A percentile compares a stretch with the other conserved stretches of the same genome.
Evolutionary conservation across 1,139 yeast genomes (phyloP).

Genomic region (Diutina ranongensis): DNA sequence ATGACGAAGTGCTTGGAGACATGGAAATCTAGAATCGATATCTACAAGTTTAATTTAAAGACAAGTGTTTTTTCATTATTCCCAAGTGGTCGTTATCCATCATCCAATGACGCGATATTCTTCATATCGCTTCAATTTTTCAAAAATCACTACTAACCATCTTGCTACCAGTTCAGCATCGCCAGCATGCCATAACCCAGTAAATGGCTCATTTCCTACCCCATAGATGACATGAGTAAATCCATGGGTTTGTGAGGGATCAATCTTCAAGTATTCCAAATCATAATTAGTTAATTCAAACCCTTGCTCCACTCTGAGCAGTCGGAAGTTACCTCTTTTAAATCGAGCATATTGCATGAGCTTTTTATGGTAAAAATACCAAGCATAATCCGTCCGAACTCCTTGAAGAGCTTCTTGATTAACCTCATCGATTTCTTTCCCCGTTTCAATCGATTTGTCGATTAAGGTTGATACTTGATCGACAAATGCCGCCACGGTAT

Average conservation of each 20-base stretch:
- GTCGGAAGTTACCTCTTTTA: neutral
- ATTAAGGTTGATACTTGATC: slow-evolving; percentile 6
- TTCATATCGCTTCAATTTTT: neutral
- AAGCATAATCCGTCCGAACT: neutral
- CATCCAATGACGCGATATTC: neutral
- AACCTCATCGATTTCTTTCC: neutral
- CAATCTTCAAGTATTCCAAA: neutral
- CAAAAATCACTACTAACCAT: slow-evolving; percentile 4
- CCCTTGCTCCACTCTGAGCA: neutral
- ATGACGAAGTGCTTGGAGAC: slow-evolving; percentile 23
- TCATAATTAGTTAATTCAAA: neutral
- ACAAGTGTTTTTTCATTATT: neutral
- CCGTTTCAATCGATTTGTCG: neutral
- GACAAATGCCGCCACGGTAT: neutral
- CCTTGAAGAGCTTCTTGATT: neutral
- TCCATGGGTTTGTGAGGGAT: neutral
- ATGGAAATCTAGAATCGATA: slow-evolving; percentile 16
- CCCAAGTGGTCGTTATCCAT: neutral
- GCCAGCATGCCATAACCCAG: neutral
- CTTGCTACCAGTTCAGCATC: neutral
- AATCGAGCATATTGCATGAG: slow-evolving; percentile 1
- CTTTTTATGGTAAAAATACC: neutral
- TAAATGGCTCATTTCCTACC: neutral
- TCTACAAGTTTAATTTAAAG: too few relatives aligned
- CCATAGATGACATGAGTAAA: neutral